phyloP scores from a whole-genome alignment of 108 stramenopile species.

The Licmophora abbreviata region DNA sequence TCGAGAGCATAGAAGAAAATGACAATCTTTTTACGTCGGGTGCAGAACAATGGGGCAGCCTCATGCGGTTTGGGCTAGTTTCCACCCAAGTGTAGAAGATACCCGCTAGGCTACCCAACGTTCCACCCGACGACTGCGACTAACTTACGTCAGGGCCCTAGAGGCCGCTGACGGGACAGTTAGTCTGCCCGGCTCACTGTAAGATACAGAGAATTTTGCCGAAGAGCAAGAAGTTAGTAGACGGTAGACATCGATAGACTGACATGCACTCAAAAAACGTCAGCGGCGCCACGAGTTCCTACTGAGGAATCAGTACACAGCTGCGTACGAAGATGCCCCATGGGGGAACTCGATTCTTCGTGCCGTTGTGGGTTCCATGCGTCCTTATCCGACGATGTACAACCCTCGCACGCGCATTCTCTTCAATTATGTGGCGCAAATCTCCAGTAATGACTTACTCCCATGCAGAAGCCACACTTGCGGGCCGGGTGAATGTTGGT shows the following conservation, averaged over 20 bases:
- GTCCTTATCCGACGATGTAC: too few relatives aligned
- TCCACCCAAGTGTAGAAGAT: neutral
- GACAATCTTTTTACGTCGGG: neutral
- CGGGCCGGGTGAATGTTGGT: slow-evolving; percentile 46
- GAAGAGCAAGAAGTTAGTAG: too few relatives aligned
- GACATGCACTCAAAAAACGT: too few relatives aligned
- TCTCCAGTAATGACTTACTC: slow-evolving; percentile 41
- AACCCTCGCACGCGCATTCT: slow-evolving; percentile 1
- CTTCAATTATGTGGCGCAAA: too few relatives aligned
- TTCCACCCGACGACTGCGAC: slow-evolving; percentile 34
- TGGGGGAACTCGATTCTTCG: too few relatives aligned
- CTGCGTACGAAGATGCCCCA: too few relatives aligned
- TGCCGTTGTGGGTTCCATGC: too few relatives aligned
- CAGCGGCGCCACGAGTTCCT: too few relatives aligned
- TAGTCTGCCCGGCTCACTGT: slow-evolving; percentile 75
- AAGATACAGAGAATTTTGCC: too few relatives aligned
- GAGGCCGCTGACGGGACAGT: slow-evolving; percentile 61
- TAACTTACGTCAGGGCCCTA: slow-evolving; percentile 35
- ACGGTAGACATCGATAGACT: too few relatives aligned
- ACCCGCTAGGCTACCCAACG: neutral
- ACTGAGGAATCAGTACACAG: too few relatives aligned
- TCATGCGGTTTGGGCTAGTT: neutral
- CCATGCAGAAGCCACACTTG: slow-evolving; percentile 79
- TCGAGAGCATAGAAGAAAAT: neutral
- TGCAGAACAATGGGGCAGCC: neutral